These are phyloP conservation scores for Pichia sp. DNA, from an alignment of 1,139 yeast species.

Conservation along the genomic window DNA sequence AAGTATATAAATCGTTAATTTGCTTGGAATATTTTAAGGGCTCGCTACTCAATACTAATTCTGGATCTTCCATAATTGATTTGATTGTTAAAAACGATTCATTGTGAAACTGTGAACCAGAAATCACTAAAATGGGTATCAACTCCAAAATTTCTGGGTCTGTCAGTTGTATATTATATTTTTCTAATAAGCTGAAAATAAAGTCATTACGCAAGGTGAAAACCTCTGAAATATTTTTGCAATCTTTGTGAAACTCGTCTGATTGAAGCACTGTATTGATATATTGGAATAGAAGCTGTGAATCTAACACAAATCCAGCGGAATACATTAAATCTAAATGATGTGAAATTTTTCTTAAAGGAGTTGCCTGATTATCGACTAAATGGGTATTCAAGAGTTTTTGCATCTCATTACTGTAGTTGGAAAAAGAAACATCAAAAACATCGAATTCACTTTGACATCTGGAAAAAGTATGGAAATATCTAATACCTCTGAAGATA, in stretches of 20 bases:
- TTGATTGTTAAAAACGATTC: slow-evolving; percentile 17
- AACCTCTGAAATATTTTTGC: slow-evolving; percentile 5
- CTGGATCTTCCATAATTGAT: slow-evolving; percentile 8
- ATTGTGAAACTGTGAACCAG: slow-evolving; percentile 21
- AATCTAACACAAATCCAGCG: slow-evolving; percentile 19
- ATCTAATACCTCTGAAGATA: slow-evolving; percentile 41
- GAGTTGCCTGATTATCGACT: slow-evolving; percentile 12
- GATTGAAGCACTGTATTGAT: slow-evolving; percentile 21
- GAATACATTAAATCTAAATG: slow-evolving; percentile 22
- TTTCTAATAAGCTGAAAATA: slow-evolving; percentile 11
- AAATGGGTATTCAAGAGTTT: slow-evolving; percentile 19
- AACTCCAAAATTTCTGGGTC: slow-evolving; percentile 14
- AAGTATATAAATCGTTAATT: not conserved
- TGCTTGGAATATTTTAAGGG: not conserved
- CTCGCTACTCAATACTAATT: not conserved
- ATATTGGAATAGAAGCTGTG: slow-evolving; percentile 14
- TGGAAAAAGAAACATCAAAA: slow-evolving; percentile 8
- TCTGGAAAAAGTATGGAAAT: slow-evolving; percentile 29
- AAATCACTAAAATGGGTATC: slow-evolving; percentile 17
- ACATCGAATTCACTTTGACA: slow-evolving; percentile 9
- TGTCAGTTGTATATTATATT: slow-evolving; percentile 15
- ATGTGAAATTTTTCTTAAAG: slow-evolving; percentile 13
- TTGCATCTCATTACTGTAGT: slow-evolving; percentile 21
- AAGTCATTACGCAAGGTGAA: slow-evolving; percentile 15
- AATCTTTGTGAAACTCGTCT: slow-evolving; percentile 16